phyloP scores from a whole-genome alignment of 2,329 filamentous ascomycete species.

The Exophiala alcalophila region DNA sequence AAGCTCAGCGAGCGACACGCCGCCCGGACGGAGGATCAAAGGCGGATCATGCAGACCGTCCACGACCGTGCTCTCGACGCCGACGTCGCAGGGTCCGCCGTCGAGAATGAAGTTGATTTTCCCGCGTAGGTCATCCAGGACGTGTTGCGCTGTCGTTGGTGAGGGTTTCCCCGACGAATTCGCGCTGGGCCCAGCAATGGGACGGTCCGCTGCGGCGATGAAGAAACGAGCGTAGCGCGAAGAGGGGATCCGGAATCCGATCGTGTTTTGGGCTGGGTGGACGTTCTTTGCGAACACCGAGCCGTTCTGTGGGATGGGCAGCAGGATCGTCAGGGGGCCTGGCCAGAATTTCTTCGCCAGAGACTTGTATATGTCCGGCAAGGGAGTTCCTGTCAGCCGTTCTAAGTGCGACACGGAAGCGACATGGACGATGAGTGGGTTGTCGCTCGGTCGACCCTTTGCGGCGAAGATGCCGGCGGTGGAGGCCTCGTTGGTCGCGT shows the following conservation, averaged over 20 bases:
- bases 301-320: slow-evolving; percentile 65
- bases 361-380: slow-evolving; percentile 73
- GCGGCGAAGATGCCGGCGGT: slow-evolving; percentile 90
- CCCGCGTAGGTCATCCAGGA: slow-evolving; percentile 77
- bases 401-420: slow-evolving; percentile 27
- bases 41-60: slow-evolving; percentile 82
- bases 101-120: slow-evolving; percentile 85
- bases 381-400: slow-evolving; percentile 31
- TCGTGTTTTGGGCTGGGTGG: slow-evolving; percentile 77
- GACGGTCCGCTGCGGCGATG: slow-evolving; percentile 73
- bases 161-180: slow-evolving; percentile 93
- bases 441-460: slow-evolving; percentile 88
- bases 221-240: slow-evolving; percentile 81
- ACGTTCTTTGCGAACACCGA: slow-evolving; percentile 83
- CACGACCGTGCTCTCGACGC: slow-evolving; percentile 95
- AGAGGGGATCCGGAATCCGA: slow-evolving; percentile 86
- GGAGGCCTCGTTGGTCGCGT: slow-evolving; percentile 79
- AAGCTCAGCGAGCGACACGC: slow-evolving; percentile 56
- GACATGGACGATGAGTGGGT: slow-evolving; percentile 91
- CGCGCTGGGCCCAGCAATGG: slow-evolving; percentile 86
- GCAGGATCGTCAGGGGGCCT: slow-evolving; percentile 84
- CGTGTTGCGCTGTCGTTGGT: slow-evolving; percentile 85
- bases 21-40: slow-evolving; percentile 78
- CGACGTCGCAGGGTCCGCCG: slow-evolving; percentile 79
- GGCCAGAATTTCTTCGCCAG: slow-evolving; percentile 89